Percentiles rank a stretch among this genome's conserved stretches.
Evolutionary conservation across 140 eudicot genomes (phyloP).

Genomic region (Flaveria floridana): DNA sequence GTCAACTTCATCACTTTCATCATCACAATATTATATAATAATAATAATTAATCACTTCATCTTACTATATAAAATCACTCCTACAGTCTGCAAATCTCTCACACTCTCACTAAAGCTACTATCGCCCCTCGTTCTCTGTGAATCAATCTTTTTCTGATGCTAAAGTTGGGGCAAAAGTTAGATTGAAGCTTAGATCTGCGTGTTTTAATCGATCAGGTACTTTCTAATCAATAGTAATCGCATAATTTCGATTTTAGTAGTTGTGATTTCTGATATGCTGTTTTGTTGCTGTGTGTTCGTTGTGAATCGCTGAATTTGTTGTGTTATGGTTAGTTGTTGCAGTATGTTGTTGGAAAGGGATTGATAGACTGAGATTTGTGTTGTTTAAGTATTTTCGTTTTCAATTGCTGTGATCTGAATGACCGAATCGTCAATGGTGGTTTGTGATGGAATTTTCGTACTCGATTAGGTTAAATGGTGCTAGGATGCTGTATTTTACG

Average conservation of each 20-base stretch:
- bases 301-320: not conserved
- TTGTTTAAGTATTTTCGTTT: not conserved
- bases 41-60: not conserved
- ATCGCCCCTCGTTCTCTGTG: not conserved
- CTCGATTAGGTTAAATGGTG: not conserved
- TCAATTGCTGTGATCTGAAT: not conserved
- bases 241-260: not conserved
- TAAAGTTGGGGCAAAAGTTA: constrained; percentile 23
- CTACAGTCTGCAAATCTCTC: constrained; percentile 6
- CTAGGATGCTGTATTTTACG: not conserved
- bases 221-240: not conserved
- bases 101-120: constrained; percentile 31
- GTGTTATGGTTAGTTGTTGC: not conserved
- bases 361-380: constrained; percentile 3
- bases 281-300: not conserved
- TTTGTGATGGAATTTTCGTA: constrained; percentile 4
- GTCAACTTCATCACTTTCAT: constrained; percentile 27
- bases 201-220: constrained; percentile 24
- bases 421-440: constrained; percentile 1
- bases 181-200: constrained; percentile 14
- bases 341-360: not conserved
- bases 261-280: constrained; percentile 14
- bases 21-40: not conserved
- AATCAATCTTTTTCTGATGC: constrained; percentile 21
- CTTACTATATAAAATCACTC: not conserved